Base-by-base conservation (phyloP, 2,329 filamentous ascomycete species). In the Botrytis paeoniae region DNA sequence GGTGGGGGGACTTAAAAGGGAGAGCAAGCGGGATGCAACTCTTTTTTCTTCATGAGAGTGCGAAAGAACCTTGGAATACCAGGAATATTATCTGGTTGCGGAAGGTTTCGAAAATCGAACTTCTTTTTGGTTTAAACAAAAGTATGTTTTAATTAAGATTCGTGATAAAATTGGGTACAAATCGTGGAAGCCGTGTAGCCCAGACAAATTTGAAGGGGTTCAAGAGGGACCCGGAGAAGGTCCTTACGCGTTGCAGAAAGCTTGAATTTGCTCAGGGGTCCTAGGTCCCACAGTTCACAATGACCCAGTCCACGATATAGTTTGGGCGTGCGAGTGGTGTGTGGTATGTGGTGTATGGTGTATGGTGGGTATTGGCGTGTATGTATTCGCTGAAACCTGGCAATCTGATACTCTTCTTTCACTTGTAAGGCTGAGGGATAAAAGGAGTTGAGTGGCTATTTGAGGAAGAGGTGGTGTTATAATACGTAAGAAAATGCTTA, bases 191-290 rank as follows among this genome's bases (percentile, higher is more conserved):
- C n/a, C 51, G 51, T 61, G 60, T 29, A 41, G 37, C 32, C 64
- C 45, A 54, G 64, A 39, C 32, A 37, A 62, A 41, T n/a, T 41
- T 41, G 51, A 54, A 63, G 37, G 60, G 25, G 20, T 63, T 39
- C 60, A 54, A 54, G 64, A 39, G 45, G 45, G 41, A 48, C 29
- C 41, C n/a, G 32, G 10, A 35, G 29, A 35, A 35, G 29, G 41
- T 32, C 68, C 68, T 70, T 48, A 48, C 41, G 41, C 29, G 57
- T 70, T 48, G 57, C 57, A 70, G 65, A 70, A 70, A 70, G 69
- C 69, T 70, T 70, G 59, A 62, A 70, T 62, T 54, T 32, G 64
- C 64, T 48, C 64, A 51, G 64, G 64, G 51, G 51, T 54, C 51
- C 51, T n/a, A 54, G 51, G 51, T 54, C n/a, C n/a, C 51, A 54